phyloP scores from a whole-genome alignment of 148 eudicot genomes.

The Vaccinium vitisidaea region DNA sequence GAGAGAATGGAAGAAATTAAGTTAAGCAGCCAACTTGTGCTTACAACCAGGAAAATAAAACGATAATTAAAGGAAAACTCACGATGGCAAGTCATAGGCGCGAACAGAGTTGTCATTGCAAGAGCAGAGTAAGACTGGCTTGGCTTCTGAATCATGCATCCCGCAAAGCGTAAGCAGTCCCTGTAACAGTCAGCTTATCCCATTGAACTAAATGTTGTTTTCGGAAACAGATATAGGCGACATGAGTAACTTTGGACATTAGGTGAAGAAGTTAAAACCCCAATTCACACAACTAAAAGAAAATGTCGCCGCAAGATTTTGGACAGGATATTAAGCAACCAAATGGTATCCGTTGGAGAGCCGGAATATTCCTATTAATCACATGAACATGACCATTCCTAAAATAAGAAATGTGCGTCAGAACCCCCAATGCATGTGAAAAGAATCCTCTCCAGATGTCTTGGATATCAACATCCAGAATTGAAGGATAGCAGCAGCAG shows the following conservation, averaged over 20 bases:
- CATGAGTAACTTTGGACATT: not conserved
- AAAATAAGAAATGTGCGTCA: not conserved
- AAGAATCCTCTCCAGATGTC: not conserved
- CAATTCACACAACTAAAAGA: not conserved
- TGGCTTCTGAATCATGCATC: constrained; percentile 81
- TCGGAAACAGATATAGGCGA: not conserved
- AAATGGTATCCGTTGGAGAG: not conserved
- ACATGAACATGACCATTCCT: not conserved
- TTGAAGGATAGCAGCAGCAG: not conserved
- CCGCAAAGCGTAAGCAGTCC: constrained; percentile 85
- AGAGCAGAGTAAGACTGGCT: constrained; percentile 86
- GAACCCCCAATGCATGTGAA: not conserved
- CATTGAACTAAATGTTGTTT: not conserved
- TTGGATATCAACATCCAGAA: not conserved
- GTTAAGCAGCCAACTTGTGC: not conserved
- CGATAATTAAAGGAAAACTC: constrained; percentile 34
- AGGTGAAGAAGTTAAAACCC: not conserved
- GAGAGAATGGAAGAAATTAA: not conserved
- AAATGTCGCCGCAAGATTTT: not conserved
- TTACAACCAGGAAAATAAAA: not conserved
- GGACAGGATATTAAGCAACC: not conserved
- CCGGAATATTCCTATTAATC: not conserved
- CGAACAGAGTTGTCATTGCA: constrained; percentile 82
- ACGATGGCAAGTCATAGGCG: constrained; percentile 90
- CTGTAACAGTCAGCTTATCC: constrained; percentile 38